Evolutionary conservation across 208 protist species (phyloP), one percentile per base, ranked within the genome.

Genomic region (Spongospora subterranea): DNA sequence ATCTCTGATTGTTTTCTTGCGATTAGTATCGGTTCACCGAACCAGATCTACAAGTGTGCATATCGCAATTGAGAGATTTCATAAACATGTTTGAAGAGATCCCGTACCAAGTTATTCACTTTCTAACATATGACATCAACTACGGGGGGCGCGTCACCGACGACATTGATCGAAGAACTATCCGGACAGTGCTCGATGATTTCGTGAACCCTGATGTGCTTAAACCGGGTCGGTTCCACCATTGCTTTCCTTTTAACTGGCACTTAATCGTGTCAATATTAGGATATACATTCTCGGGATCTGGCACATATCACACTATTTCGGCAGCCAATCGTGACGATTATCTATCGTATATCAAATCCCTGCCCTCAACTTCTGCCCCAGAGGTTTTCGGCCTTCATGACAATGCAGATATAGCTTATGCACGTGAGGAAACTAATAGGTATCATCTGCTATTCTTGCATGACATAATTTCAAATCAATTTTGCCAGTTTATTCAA

Each of bases 131-230:
- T 45, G 93, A 93, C 41, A 92, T 94, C 43, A 98, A 99, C 96
- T 99, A 99, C 94, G 98, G 98, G 89, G 98, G 98, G 11, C 95
- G 98, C 88, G 98, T 99, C 32, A 99, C 98, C 32, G 98, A 99
- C 93, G 97, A 98, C 93, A 98, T 96, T 96, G 98, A 99, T 95
- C 93, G 98, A 0, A 95, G 98, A 82, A 97, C 95, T 38, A 94
- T 99, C 1, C 97, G 95, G 76, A 98, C 96, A 20, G 95, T 99
- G 88, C 94, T 99, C 0, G 95, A 98, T 77, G 93, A 93, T 50
- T 99, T 98, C 92, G 95, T 98, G 13, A 96, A 82, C 41, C 95
- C 94, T 0, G 93, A 96, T 0, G 95, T 98, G n/a, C 95, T 99
- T 92, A 40, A 95, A 50, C 96, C 98, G 90, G 95, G 71, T 82